phyloP scores from a whole-genome alignment of 768 basidiomycete species.

The Boletus tylopilopsis region DNA sequence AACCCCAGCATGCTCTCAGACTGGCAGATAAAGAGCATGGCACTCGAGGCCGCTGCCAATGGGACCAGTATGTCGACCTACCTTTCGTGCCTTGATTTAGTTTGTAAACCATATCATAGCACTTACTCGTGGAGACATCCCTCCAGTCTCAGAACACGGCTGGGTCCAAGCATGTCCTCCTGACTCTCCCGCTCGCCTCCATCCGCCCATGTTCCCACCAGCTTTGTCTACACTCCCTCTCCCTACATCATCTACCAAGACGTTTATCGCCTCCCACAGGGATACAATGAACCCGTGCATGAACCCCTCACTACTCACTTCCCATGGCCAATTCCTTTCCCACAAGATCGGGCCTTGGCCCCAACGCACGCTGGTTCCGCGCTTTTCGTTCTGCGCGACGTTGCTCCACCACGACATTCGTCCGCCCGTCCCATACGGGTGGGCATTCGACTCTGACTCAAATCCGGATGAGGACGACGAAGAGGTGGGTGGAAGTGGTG shows the following conservation, averaged over 20 bases:
- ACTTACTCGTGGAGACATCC: slow-evolving; percentile 30
- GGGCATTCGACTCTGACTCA: slow-evolving; percentile 39
- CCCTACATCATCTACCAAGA: slow-evolving; percentile 1
- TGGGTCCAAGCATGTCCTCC: slow-evolving; percentile 23
- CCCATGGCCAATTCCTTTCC: slow-evolving; percentile 52
- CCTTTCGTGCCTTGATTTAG: neutral
- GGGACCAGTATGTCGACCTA: slow-evolving; percentile 20
- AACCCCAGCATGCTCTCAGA: slow-evolving; percentile 27
- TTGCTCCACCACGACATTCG: slow-evolving; percentile 54
- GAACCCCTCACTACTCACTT: slow-evolving; percentile 32
- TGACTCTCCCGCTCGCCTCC: slow-evolving; percentile 25
- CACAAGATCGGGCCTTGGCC: slow-evolving; percentile 46
- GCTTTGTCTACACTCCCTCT: neutral
- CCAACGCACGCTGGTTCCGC: slow-evolving; percentile 40
- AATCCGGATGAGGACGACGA: neutral
- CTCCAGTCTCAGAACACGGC: slow-evolving; percentile 28
- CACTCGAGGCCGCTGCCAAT: slow-evolving; percentile 24
- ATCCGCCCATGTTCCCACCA: slow-evolving; percentile 29
- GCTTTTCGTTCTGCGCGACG: slow-evolving; percentile 51
- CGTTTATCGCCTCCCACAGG: slow-evolving; percentile 36
- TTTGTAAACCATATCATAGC: slow-evolving; percentile 18
- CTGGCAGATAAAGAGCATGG: slow-evolving; percentile 22
- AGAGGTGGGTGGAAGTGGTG: slow-evolving; percentile 7
- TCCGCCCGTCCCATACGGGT: slow-evolving; percentile 44
- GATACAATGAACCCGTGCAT: slow-evolving; percentile 36